Conservation (phyloP, 305 asterid genomes). For the Salvia sclarea region DNA sequence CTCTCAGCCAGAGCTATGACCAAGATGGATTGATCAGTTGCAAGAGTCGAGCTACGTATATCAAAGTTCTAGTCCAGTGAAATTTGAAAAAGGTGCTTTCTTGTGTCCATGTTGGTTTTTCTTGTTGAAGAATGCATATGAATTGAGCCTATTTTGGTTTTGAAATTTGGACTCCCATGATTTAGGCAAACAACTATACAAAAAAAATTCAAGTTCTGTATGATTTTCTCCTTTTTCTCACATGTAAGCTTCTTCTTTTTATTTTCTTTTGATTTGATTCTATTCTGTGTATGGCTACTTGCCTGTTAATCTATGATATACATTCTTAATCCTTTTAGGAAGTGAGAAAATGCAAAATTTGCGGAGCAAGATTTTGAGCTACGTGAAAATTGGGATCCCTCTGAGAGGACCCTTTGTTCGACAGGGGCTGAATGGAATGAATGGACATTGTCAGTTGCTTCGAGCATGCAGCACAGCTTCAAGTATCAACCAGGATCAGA, state of each 20-base stretch:
- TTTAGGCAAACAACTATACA: not conserved
- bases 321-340: not conserved
- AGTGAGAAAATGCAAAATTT: conserved; percentile 54
- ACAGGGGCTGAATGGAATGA: conserved; percentile 27
- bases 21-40: not conserved
- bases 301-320: not conserved
- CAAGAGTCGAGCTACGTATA: not conserved
- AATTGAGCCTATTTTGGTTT: not conserved
- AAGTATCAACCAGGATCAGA: conserved; percentile 40
- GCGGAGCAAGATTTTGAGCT: conserved; percentile 45
- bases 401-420: conserved; percentile 27
- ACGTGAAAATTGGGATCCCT: conserved; percentile 47
- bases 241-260: not conserved
- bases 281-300: not conserved
- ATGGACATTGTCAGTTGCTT: conserved; percentile 34
- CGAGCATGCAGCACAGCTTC: conserved; percentile 40
- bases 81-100: not conserved
- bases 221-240: not conserved
- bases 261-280: not conserved
- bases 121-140: not conserved
- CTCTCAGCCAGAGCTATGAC: not conserved
- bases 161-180: not conserved
- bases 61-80: not conserved
- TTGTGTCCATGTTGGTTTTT: not conserved
- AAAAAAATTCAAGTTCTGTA: not conserved